Base-by-base conservation (phyloP, 306 rosid species). In the Quillaja saponaria region DNA sequence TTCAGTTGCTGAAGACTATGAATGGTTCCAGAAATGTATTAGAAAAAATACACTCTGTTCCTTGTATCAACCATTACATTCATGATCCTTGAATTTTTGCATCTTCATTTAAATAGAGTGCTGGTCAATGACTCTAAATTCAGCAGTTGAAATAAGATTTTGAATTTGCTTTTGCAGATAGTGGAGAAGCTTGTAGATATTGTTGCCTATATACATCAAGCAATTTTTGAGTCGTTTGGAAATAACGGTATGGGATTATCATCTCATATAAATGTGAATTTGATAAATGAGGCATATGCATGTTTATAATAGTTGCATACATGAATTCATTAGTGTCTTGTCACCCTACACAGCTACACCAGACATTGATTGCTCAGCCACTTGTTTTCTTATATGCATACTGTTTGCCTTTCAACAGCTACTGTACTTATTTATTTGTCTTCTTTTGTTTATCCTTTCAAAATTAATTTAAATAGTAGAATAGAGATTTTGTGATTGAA, bases 131-230 rank as follows among this genome's bases (percentile, higher is more conserved):
- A 4, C 9, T 1, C 8, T 41, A 58, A 13, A 61, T 49, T 33
- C 28, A 58, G 31, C 57, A 55, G 47, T 12, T 1, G 34, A 48
- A 67, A 66, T 60, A 75, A 19, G 33, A 4, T 68, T 14, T 54
- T 28, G 45, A 13, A 61, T 70, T 71, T 71, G 70, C 59, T 76
- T 52, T 17, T 80, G 83, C 96, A 94, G 99, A 80, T 94, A 60
- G 97, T 87, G 65, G 92, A 81, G 75, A 94, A 89, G 77, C 95
- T 94, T 28, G 91, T 87, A 11, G 84, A 78, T 47, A 69, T 85
- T 58, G 84, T 87, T 58, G 52, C 78, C 73, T 71, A 72, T 71
- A 81, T 77, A 65, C 85, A 87, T 73, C 90, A 83, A 81, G 79
- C 87, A 55, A 78, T 89, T 16, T 19, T 10, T 28, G 90, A 85